Base-by-base conservation (phyloP, 2,329 filamentous ascomycete genomes). In the Didymella exigua region DNA sequence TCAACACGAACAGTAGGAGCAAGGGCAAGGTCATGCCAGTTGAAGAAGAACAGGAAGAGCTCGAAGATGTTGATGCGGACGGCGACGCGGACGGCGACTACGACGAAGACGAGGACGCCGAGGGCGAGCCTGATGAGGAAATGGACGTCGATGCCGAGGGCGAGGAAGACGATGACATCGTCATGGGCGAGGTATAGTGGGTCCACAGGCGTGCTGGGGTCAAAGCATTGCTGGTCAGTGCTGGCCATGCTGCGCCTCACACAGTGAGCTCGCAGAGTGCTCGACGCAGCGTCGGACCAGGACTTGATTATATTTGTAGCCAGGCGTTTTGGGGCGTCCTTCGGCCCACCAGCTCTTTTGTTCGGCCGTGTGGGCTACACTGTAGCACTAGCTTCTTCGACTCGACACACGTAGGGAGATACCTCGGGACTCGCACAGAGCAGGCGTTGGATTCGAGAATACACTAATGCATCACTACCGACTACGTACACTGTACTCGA, bases 31-130 rank as follows among this genome's bases (percentile, higher is more conserved):
- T 61, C 2, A 30, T 66, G 19, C 44, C 55, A 2, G 67, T 66
- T 31, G 70, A 74, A 9, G 70, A 70, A 31, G 71, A 71, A 27
- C 64, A 71, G 2, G 69, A 70, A 7, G 70, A 70, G 6, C 67
- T 68, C 7, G 71, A 65, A 42, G 67, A 70, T 24, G 44, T 64
- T n/a, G 65, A 69, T 46, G 67, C 65, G 5, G 67, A 63, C 24
- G 64, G 62, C 13, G 59, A 62, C 30, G 66, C 65, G 4, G 67
- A 63, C 23, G 64, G 62, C n/a, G 60, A 62, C 31, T 61, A 62
- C n/a, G 62, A 62, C 26, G 62, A 65, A 9, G 36, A 38, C 8
- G 36, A 38, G 5, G 36, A 38, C 21, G 36, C 36, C n/a, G 36
- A 38, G 21, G 36, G 36, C 38, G 59, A 60, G 30, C 58, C 54